Evolutionary conservation across 2,329 filamentous ascomycete genomes (phyloP), one percentile per base, ranked within the genome.

Genomic region (Apiospora kogelbergensis): DNA sequence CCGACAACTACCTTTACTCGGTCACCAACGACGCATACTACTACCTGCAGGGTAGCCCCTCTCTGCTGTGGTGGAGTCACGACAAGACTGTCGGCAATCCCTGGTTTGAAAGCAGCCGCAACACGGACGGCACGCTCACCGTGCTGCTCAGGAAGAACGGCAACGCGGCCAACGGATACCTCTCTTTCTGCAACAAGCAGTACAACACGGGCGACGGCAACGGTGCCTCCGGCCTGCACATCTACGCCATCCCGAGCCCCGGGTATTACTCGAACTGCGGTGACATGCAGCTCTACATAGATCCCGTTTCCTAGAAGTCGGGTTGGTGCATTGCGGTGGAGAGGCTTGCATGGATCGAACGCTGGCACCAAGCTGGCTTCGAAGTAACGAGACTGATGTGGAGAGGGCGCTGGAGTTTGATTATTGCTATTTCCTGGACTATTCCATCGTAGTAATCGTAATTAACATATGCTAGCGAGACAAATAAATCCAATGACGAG

Each of bases 1-100:
- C 22, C 11, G 63, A 65, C 63, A 41, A 41, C 41, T 65, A 65
- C 22, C 63, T 65, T 3, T 65, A 65, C 40, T 65, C 63, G n/a
- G 41, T 45, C n/a, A 33, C 41, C n/a, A 30, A 65, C 63, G 4
- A 65, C 63, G 63, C 63, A 1, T 65, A 65, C 37, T 65, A 65
- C 41, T 65, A 45, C 24, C 41, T 65, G 10, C 10, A 45, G 13
- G 41, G 41, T 41, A 3, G 3, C 3, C 40, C 63, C n/a, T 30
- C 41, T 11, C 63, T 65, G 40, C 63, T 65, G 1, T 65, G 37
- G 37, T 65, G 63, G 63, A 26, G 2, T 41, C 1, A 45, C 41
- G 3, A 22, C 22, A 65, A 65, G 63, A 2, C 37, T 0, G 2
- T 0, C 4, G 63, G 41, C 22, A 10, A 33, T 4, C 24, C 63